A percentile compares a stretch with the other conserved stretches of the same genome.
Evolutionary conservation across 768 basidiomycete genomes (phyloP).

Genomic region (Cyathus striatus): DNA sequence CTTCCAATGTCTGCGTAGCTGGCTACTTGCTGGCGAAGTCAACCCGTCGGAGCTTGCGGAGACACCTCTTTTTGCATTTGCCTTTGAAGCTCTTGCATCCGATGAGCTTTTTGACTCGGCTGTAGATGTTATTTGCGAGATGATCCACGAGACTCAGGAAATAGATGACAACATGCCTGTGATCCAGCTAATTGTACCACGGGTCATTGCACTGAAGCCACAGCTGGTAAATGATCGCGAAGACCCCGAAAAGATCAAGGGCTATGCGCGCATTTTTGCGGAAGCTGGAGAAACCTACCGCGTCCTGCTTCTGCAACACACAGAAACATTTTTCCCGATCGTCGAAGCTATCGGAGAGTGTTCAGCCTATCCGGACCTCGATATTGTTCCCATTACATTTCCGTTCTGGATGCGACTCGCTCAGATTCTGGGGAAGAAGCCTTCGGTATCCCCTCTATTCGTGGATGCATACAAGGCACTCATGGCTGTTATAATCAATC

Average conservation of each 20-base stretch:
- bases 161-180: constrained; percentile 89
- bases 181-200: constrained; percentile 84
- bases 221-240: constrained; percentile 56
- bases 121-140: constrained; percentile 86
- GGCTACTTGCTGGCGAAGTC: constrained; percentile 88
- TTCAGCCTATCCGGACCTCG: constrained; percentile 88
- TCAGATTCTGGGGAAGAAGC: constrained; percentile 77
- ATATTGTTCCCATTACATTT: constrained; percentile 96
- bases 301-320: constrained; percentile 80
- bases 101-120: constrained; percentile 92
- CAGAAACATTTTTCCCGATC: constrained; percentile 90
- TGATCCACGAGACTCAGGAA: constrained; percentile 98
- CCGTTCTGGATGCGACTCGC: constrained; percentile 98
- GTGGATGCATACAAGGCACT: constrained; percentile 79
- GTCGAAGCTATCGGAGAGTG: constrained; percentile 94
- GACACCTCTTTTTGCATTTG: constrained; percentile 74
- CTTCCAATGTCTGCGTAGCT: constrained; percentile 80
- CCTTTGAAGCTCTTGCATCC: constrained; percentile 79
- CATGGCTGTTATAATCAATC: constrained; percentile 80
- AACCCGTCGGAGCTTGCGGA: constrained; percentile 55
- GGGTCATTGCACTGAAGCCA: constrained; percentile 70
- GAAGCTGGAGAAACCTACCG: constrained; percentile 98
- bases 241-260: constrained; percentile 85
- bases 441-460: constrained; percentile 70
- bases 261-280: constrained; percentile 88